phyloP scores from a whole-genome alignment of 805 yeast species.

The Zygotorulaspora chibaensis region DNA sequence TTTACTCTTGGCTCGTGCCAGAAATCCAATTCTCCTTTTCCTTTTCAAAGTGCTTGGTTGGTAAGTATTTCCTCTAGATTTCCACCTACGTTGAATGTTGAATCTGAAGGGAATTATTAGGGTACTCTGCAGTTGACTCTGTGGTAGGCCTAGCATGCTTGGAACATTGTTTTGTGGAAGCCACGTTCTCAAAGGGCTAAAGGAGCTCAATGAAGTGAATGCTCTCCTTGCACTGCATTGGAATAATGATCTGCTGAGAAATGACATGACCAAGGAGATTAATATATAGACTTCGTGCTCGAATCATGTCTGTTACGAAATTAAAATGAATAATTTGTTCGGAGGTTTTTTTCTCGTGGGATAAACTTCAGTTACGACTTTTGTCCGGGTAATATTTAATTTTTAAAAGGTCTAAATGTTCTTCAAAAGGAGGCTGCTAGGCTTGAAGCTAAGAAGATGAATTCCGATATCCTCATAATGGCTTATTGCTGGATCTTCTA shows the following conservation, averaged over 20 bases:
- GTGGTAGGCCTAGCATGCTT: constrained; percentile 6
- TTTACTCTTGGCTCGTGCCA: constrained; percentile 72
- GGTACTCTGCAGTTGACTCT: constrained; percentile 13
- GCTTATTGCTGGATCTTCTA: neutral
- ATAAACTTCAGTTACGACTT: neutral
- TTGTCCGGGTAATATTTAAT: neutral
- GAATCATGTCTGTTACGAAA: too few relatives aligned
- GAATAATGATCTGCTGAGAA: constrained; percentile 12
- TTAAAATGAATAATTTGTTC: too few relatives aligned
- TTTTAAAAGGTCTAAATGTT: constrained; percentile 1
- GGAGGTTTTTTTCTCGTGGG: neutral
- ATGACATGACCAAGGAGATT: constrained; percentile 10
- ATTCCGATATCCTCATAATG: neutral
- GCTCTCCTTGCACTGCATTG: constrained; percentile 16
- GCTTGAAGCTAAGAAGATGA: constrained; percentile 1
- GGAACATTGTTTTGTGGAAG: constrained; percentile 8
- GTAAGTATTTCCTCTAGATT: constrained; percentile 88
- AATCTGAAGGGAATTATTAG: constrained; percentile 14
- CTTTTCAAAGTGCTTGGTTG: constrained; percentile 90
- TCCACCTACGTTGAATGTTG: constrained; percentile 51
- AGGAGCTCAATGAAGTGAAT: constrained; percentile 16
- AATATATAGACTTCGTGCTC: neutral
- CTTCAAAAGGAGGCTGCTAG: constrained; percentile 8
- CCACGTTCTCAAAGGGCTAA: constrained; percentile 19
- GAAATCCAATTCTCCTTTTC: constrained; percentile 84